Base-by-base conservation (phyloP, 2,329 filamentous ascomycete species). In the Colletotrichum sp. region DNA sequence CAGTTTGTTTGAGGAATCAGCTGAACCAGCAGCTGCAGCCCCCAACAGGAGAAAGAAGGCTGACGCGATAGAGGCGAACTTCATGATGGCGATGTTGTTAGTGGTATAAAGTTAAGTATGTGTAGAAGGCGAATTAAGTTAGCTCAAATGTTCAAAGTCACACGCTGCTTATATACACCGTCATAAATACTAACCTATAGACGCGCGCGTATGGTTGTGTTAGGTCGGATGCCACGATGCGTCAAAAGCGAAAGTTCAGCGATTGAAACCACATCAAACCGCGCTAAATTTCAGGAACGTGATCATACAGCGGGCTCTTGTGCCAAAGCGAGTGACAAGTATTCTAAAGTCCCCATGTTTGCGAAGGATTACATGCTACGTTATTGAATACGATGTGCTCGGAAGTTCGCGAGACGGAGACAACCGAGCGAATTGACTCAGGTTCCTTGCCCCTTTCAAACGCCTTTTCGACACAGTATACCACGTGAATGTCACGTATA, bases 351-450 rank as follows among this genome's bases (percentile, higher is more conserved):
- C 43, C 43, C 43, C 43, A n/a, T 51, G n/a, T 51, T 21, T 51
- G 1, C 43, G 43, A 8, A 2, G n/a, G 6, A 51, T 51, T 21
- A 5, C 43, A 8, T 13, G 3, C 0, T 3, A 2, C 1, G 21
- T 51, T 51, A 21, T 51, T 2, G 4, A 51, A 51, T 21, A 51
- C 43, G 43, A 13, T 8, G 6, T 21, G n/a, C 43, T 51, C 43
- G 43, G 43, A 51, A 51, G 43, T 51, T 51, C 9, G 43, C 43
- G n/a, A 51, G 12, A 51, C 43, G 43, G 43, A 51, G 43, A 21
- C 43, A 51, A 51, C 2, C 43, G n/a, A 51, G 43, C 3, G n/a
- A 11, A 13, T 51, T 21, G 43, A 51, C 43, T 51, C 43, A 51
- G 1, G 43, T 51, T 5, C n/a, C 43, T 51, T 21, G 43, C 43